Percentiles rank a stretch among this genome's conserved stretches.
phyloP scores from a whole-genome alignment of 257 asterid genomes.

The Datura wrightii region DNA sequence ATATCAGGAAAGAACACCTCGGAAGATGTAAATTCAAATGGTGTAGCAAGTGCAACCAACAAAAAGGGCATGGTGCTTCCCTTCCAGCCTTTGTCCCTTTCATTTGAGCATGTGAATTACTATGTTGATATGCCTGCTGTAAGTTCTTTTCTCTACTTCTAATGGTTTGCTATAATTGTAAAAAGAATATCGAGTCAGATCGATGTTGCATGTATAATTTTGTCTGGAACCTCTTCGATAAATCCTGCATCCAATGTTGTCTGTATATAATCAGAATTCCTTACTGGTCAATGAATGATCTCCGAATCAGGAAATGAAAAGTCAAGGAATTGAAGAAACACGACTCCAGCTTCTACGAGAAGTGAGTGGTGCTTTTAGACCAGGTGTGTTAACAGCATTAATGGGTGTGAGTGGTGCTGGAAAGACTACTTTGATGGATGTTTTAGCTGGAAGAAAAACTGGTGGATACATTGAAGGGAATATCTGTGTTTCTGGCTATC shows the following conservation, averaged over 20 bases:
- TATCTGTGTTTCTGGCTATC: conserved; percentile 66
- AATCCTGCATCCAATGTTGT: not conserved
- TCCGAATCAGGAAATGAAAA: conserved; percentile 61
- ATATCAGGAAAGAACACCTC: conserved; percentile 29
- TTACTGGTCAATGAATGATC: not conserved
- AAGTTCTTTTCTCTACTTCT: conserved; percentile 37
- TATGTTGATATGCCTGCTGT: conserved; percentile 76
- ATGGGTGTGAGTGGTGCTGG: conserved; percentile 84
- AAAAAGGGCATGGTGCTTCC: conserved; percentile 75
- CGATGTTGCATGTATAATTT: not conserved
- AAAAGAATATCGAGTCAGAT: not conserved
- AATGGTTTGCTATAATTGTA: not conserved
- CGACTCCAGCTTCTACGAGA: conserved; percentile 61
- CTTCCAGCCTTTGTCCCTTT: conserved; percentile 63
- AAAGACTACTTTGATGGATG: conserved; percentile 75
- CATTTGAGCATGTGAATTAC: conserved; percentile 66
- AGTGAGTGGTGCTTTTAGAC: conserved; percentile 70
- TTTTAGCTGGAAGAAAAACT: conserved; percentile 71
- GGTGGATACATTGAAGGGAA: conserved; percentile 73
- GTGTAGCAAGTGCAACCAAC: conserved; percentile 34
- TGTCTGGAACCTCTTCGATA: not conserved
- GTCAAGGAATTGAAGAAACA: conserved; percentile 63
- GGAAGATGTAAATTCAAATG: conserved; percentile 37
- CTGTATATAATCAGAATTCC: not conserved
- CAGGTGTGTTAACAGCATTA: conserved; percentile 71